A percentile compares a stretch with the other conserved stretches of the same genome.
Evolutionary conservation across 2,329 filamentous ascomycete genomes (phyloP).

Genomic region (Pestalotiopsis sp.): DNA sequence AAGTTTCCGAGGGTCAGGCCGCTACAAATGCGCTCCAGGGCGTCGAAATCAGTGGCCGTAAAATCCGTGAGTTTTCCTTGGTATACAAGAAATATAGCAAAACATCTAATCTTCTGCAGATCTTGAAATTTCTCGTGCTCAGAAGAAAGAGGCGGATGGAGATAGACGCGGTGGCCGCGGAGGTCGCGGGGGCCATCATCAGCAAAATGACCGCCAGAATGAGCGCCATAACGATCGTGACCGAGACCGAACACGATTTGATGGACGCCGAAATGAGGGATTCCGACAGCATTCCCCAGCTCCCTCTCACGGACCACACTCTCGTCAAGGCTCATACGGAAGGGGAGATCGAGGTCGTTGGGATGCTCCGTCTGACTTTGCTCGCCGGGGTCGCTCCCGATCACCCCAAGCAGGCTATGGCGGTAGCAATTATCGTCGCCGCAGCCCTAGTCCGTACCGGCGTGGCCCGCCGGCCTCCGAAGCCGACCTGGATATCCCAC

Average conservation of each 20-base stretch:
- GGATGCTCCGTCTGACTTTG: slow-evolving; percentile 32
- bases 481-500: slow-evolving; percentile 70
- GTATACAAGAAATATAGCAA: slow-evolving; percentile 30
- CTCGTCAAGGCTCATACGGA: slow-evolving; percentile 36
- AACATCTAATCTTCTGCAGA: slow-evolving; percentile 50
- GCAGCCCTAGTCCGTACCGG: slow-evolving; percentile 69
- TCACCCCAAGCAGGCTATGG: slow-evolving; percentile 58
- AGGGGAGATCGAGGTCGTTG: slow-evolving; percentile 39
- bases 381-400: slow-evolving; percentile 65
- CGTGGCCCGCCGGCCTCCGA: slow-evolving; percentile 45
- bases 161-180: slow-evolving; percentile 58
- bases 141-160: slow-evolving; percentile 75
- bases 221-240: slow-evolving; percentile 40
- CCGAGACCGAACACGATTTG: slow-evolving; percentile 15
- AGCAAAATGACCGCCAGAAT: slow-evolving; percentile 35
- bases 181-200: slow-evolving; percentile 43
- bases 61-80: slow-evolving; percentile 75
- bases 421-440: slow-evolving; percentile 60
- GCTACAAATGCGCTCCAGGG: slow-evolving; percentile 82
- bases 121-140: slow-evolving; percentile 85
- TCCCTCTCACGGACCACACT: slow-evolving; percentile 32
- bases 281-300: slow-evolving; percentile 26
- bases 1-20: slow-evolving; percentile 70
- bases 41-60: slow-evolving; percentile 80
- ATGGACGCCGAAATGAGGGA: slow-evolving; percentile 27